Evolutionary conservation across 1,139 yeast genomes (phyloP).

Genomic region (Geotrichum bryndzae): DNA sequence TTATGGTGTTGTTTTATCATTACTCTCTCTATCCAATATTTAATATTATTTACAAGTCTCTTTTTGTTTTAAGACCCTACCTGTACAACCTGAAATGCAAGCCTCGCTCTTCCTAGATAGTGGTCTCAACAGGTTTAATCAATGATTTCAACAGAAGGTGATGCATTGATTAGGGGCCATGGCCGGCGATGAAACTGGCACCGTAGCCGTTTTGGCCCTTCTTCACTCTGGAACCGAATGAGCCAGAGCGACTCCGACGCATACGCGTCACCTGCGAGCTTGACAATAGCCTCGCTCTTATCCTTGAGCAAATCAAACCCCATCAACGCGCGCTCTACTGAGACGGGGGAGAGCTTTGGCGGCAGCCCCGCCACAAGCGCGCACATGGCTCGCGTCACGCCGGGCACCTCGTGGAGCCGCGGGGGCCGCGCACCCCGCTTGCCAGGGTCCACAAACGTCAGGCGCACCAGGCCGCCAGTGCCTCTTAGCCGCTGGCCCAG

Average conservation of each 20-base stretch:
- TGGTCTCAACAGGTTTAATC: constrained; percentile 27
- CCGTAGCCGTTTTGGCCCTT: constrained; percentile 50
- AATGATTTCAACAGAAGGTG: constrained; percentile 38
- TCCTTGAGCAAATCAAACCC: constrained; percentile 39
- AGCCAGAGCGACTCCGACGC: constrained; percentile 39
- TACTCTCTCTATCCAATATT: not conserved
- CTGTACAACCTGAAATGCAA: not conserved
- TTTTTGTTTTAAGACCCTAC: not conserved
- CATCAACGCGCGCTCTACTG: constrained; percentile 38
- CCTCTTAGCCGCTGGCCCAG: constrained; percentile 38
- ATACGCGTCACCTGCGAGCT: constrained; percentile 29
- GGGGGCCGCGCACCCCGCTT: constrained; percentile 27
- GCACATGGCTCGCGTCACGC: constrained; percentile 29
- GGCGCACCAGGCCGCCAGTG: constrained; percentile 44
- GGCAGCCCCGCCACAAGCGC: constrained; percentile 41
- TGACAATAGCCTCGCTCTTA: constrained; percentile 31
- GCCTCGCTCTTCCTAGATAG: not conserved
- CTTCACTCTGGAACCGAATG: constrained; percentile 44
- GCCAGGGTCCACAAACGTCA: constrained; percentile 40
- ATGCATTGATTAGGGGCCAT: constrained; percentile 35
- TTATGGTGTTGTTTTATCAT: not conserved
- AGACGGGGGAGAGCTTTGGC: constrained; percentile 27
- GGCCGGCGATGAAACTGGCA: constrained; percentile 49
- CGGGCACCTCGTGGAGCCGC: constrained; percentile 29
- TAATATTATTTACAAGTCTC: not conserved